Evolutionary conservation across 148 eudicot genomes (phyloP).

Genomic region (Drosera capensis): DNA sequence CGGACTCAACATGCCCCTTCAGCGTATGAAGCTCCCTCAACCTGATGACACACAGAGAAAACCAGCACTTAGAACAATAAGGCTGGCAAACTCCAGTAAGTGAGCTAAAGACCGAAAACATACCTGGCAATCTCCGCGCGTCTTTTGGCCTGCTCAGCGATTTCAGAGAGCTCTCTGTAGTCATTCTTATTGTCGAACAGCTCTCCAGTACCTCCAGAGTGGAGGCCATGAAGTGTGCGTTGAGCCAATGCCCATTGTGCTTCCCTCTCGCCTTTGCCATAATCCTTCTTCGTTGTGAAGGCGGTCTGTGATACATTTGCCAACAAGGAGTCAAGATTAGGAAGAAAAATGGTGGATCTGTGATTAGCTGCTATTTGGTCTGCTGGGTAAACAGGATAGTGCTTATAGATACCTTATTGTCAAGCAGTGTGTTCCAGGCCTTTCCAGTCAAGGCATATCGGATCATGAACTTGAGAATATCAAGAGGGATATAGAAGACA

Average conservation of each 20-base stretch:
- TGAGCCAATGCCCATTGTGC: conserved; percentile 73
- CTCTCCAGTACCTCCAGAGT: conserved; percentile 25
- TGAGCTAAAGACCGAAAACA: not conserved
- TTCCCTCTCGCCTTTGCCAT: no score
- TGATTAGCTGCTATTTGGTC: not conserved
- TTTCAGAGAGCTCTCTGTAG: conserved; percentile 51
- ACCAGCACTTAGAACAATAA: no score
- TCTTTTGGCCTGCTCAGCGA: conserved; percentile 80
- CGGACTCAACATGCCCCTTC: conserved; percentile 70
- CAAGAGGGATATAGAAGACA: conserved; percentile 50
- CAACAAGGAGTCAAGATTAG: not conserved
- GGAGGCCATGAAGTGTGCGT: conserved; percentile 66
- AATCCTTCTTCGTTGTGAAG: conserved; percentile 58
- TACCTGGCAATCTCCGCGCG: no score
- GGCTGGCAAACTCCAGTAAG: not conserved
- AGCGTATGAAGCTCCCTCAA: conserved; percentile 63
- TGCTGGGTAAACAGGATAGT: not conserved
- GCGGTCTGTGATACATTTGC: conserved; percentile 33
- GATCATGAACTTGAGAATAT: conserved; percentile 49
- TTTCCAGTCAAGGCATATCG: conserved; percentile 47
- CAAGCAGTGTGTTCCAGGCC: conserved; percentile 58
- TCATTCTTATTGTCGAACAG: conserved; percentile 32
- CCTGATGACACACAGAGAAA: conserved; percentile 16
- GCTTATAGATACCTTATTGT: conserved; percentile 33
- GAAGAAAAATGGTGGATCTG: not conserved